Percentiles rank a stretch among this genome's conserved stretches.
These are phyloP conservation scores for Aspergillus nanangensis DNA, from an alignment of 495 filamentous ascomycete species.

Conservation along the genomic window DNA sequence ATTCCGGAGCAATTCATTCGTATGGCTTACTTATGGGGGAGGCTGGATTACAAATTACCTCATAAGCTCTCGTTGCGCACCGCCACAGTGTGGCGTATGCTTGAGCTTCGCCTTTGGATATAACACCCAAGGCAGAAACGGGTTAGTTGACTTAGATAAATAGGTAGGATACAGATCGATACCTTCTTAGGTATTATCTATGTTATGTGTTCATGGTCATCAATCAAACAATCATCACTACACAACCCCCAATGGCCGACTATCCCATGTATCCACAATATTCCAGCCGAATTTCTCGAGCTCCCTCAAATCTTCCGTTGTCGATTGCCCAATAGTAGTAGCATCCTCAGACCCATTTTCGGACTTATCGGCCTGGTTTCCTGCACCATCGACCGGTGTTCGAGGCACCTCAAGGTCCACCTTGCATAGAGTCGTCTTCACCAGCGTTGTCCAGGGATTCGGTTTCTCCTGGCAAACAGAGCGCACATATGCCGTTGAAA, in stretches of 20 bases:
- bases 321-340: too few species aligned
- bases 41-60: slow-evolving; percentile 3
- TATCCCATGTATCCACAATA: slow-evolving; percentile 27
- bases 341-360: not conserved
- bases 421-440: slow-evolving; percentile 18
- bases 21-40: too few species aligned
- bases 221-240: too few species aligned
- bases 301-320: slow-evolving; percentile 15
- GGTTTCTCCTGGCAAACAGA: slow-evolving; percentile 27
- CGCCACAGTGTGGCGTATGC: too few species aligned
- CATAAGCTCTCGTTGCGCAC: not conserved
- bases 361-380: not conserved
- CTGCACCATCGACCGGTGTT: not conserved
- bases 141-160: too few species aligned
- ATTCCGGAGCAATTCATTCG: too few species aligned
- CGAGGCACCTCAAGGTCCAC: not conserved
- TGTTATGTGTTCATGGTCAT: slow-evolving; percentile 7
- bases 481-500: slow-evolving; percentile 31
- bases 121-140: too few species aligned
- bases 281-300: slow-evolving; percentile 32
- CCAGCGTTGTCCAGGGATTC: slow-evolving; percentile 27
- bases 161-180: not conserved
- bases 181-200: slow-evolving; percentile 2
- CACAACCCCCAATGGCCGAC: slow-evolving; percentile 30
- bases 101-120: too few species aligned